Evolutionary conservation across 2,329 filamentous ascomycete species (phyloP).

Genomic region (Diaporthe sp.): DNA sequence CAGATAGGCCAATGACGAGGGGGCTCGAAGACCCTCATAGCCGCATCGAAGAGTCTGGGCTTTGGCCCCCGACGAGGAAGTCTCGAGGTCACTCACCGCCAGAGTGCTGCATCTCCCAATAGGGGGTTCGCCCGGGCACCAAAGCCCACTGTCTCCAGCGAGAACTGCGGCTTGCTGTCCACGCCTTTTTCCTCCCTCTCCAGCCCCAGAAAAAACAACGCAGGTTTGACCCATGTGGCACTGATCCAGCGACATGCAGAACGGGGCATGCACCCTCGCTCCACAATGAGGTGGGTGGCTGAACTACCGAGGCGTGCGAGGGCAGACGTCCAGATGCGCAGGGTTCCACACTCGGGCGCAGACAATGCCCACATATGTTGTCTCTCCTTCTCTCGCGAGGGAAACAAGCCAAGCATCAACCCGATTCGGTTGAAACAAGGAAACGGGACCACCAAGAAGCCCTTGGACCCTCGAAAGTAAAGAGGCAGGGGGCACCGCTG

Average conservation of each 20-base stretch:
- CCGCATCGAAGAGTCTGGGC: constrained; percentile 37
- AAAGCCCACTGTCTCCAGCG: constrained; percentile 19
- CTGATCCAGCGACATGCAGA: constrained; percentile 34
- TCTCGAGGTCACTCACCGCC: constrained; percentile 40
- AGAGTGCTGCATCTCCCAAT: constrained; percentile 28
- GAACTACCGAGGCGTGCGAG: neutral
- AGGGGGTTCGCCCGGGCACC: constrained; percentile 8
- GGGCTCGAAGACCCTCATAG: constrained; percentile 26
- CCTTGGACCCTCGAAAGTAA: constrained; percentile 15
- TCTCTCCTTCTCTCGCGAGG: neutral
- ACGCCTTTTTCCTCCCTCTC: neutral
- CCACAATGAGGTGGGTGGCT: constrained; percentile 33
- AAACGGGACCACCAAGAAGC: constrained; percentile 10
- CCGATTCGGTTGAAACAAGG: constrained; percentile 33
- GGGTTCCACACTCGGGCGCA: constrained; percentile 5
- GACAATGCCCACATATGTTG: constrained; percentile 6
- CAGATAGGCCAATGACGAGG: constrained; percentile 6
- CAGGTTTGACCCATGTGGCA: constrained; percentile 29
- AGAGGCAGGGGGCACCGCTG: constrained; percentile 29
- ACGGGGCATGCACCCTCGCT: constrained; percentile 2
- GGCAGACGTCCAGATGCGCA: constrained; percentile 23
- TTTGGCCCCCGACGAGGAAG: neutral
- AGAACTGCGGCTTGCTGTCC: constrained; percentile 20
- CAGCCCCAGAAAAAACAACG: constrained; percentile 31
- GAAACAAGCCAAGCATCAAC: constrained; percentile 30